phyloP scores from a whole-genome alignment of 805 yeast species.

The Grigorovia yakushimaensis region DNA sequence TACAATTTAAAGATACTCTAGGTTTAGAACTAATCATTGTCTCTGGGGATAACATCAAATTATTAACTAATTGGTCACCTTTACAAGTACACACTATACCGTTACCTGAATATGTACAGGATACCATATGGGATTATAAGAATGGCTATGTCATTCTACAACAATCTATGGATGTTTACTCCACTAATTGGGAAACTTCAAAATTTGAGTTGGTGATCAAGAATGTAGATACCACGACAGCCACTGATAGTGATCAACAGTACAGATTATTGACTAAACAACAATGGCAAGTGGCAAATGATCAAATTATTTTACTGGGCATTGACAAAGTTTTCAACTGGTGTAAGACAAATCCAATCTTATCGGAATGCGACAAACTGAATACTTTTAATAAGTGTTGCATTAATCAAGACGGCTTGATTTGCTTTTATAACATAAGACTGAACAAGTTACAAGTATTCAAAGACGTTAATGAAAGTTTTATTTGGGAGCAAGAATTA shows the following conservation, averaged over 20 bases:
- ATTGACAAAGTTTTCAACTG: slow-evolving; percentile 14
- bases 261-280: slow-evolving; percentile 21
- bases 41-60: slow-evolving; percentile 10
- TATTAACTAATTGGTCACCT: slow-evolving; percentile 15
- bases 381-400: slow-evolving; percentile 20
- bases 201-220: slow-evolving; percentile 8
- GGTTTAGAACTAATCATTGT: slow-evolving; percentile 11
- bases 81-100: slow-evolving; percentile 8
- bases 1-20: slow-evolving; percentile 13
- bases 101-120: slow-evolving; percentile 11
- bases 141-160: slow-evolving; percentile 13
- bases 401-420: slow-evolving; percentile 28
- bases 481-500: slow-evolving; percentile 18
- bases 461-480: slow-evolving; percentile 26
- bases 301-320: slow-evolving; percentile 17
- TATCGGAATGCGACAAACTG: slow-evolving; percentile 6
- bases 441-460: slow-evolving; percentile 39
- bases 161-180: slow-evolving; percentile 18
- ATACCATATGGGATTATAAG: slow-evolving; percentile 25
- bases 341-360: slow-evolving; percentile 2
- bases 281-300: slow-evolving; percentile 21
- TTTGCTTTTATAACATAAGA: slow-evolving; percentile 39
- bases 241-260: neutral
- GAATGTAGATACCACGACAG: slow-evolving; percentile 8
- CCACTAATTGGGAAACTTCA: slow-evolving; percentile 1